phyloP scores from a whole-genome alignment of 78 protist species.

The Dictyostelium intermedium region DNA sequence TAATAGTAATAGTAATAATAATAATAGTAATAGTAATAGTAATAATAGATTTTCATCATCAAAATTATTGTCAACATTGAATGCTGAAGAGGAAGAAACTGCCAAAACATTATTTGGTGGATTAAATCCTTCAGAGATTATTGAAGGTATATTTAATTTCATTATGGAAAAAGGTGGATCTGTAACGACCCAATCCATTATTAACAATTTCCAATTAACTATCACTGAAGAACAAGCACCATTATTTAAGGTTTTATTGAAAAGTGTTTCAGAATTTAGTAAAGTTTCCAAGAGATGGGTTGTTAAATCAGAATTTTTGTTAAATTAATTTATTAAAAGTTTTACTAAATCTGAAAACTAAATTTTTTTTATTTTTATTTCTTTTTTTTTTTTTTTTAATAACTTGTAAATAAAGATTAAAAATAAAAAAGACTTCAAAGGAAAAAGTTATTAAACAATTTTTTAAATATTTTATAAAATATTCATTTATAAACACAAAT shows the following conservation, averaged over 20 bases:
- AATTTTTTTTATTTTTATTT: no score
- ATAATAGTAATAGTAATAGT: not conserved
- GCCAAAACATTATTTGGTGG: slow-evolving; percentile 67
- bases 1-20: not conserved
- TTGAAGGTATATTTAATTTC: slow-evolving; percentile 39
- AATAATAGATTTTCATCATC: slow-evolving; percentile 3
- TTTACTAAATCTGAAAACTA: no score
- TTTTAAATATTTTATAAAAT: no score
- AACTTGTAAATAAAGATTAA: no score
- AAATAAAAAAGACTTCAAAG: no score
- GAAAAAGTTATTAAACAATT: no score
- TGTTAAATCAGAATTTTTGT: slow-evolving; percentile 31
- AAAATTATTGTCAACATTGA: slow-evolving; percentile 18
- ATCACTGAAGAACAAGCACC: slow-evolving; percentile 63
- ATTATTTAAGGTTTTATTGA: slow-evolving; percentile 41
- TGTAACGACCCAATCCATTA: slow-evolving; percentile 41
- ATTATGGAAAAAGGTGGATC: slow-evolving; percentile 47
- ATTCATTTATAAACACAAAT: no score
- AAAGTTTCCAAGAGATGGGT: slow-evolving; percentile 37
- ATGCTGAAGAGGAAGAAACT: slow-evolving; percentile 17
- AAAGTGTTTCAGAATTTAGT: slow-evolving; percentile 41
- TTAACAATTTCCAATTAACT: slow-evolving; percentile 17
- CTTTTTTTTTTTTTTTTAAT: no score
- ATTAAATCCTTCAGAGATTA: slow-evolving; percentile 30
- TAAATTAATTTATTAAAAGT: not conserved